Conservation (phyloP, 352 stramenopile genomes). For the Phytophthora ramorum region DNA sequence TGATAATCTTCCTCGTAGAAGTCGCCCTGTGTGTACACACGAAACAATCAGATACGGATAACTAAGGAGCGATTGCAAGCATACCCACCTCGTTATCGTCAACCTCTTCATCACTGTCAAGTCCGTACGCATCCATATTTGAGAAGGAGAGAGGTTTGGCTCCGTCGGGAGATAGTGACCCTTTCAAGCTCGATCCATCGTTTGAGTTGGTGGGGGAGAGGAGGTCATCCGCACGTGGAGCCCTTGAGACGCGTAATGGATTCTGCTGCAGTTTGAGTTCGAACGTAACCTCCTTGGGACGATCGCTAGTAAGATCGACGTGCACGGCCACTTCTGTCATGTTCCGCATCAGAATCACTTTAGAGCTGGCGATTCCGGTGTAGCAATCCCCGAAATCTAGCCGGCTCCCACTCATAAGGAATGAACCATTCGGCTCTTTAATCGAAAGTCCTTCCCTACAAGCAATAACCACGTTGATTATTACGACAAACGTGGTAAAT, state of each 20-base stretch:
- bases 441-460: constrained; percentile 88
- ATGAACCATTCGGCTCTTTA: constrained; percentile 84
- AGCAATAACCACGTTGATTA: background rate
- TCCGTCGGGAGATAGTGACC: constrained; percentile 66
- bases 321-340: constrained; percentile 85
- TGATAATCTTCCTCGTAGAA: constrained; percentile 84
- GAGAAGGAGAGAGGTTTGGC: constrained; percentile 65
- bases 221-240: constrained; percentile 65
- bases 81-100: constrained; percentile 84
- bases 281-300: constrained; percentile 90
- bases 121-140: constrained; percentile 63
- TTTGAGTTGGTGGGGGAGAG: constrained; percentile 80
- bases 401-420: constrained; percentile 87
- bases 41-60: constrained; percentile 8
- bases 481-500: background rate
- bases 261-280: constrained; percentile 88
- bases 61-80: background rate
- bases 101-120: constrained; percentile 86
- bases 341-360: constrained; percentile 85
- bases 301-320: constrained; percentile 86
- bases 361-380: constrained; percentile 82
- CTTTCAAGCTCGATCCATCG: constrained; percentile 75
- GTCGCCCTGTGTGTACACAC: constrained; percentile 47
- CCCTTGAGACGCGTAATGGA: constrained; percentile 61
- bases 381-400: constrained; percentile 92